phyloP scores from a whole-genome alignment of 2,329 filamentous ascomycete species.

The Colletotrichum coccodes region DNA sequence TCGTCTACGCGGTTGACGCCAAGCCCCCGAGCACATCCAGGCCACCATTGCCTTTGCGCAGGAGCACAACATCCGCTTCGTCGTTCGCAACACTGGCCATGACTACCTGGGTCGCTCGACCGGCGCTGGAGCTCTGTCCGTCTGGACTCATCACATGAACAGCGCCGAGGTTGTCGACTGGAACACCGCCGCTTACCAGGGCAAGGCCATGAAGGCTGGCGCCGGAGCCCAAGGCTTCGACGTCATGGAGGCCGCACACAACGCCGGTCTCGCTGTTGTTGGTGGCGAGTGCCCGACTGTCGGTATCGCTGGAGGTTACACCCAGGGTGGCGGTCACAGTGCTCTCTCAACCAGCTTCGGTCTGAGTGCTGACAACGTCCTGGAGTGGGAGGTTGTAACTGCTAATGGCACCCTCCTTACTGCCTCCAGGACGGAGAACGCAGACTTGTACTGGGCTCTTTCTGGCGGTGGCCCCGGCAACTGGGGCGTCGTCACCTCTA shows the following conservation, averaged over 20 bases:
- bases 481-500: conserved; percentile 52
- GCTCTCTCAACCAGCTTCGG: conserved; percentile 63
- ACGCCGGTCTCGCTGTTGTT: conserved; percentile 21
- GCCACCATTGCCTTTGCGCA: conserved; percentile 44
- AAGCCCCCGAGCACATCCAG: conserved; percentile 42
- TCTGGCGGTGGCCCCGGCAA: conserved; percentile 55
- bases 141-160: conserved; percentile 61
- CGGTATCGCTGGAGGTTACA: conserved; percentile 69
- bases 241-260: conserved; percentile 36
- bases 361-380: conserved; percentile 67
- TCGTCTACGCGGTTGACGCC: conserved; percentile 50
- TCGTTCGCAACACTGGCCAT: conserved; percentile 64
- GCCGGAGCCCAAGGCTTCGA: conserved; percentile 63
- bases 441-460: conserved; percentile 61
- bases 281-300: conserved; percentile 65
- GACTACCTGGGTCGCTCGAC: conserved; percentile 64
- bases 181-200: conserved; percentile 40
- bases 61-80: conserved; percentile 56
- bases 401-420: conserved; percentile 55
- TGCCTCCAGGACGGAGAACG: conserved; percentile 50
- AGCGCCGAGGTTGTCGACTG: conserved; percentile 39
- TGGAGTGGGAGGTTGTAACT: conserved; percentile 59
- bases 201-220: conserved; percentile 51
- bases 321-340: conserved; percentile 68
- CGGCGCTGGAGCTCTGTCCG: conserved; percentile 56